A percentile compares a stretch with the other conserved stretches of the same genome.
phyloP scores from a whole-genome alignment of 768 basidiomycete genomes.

The Boletus insuetus region DNA sequence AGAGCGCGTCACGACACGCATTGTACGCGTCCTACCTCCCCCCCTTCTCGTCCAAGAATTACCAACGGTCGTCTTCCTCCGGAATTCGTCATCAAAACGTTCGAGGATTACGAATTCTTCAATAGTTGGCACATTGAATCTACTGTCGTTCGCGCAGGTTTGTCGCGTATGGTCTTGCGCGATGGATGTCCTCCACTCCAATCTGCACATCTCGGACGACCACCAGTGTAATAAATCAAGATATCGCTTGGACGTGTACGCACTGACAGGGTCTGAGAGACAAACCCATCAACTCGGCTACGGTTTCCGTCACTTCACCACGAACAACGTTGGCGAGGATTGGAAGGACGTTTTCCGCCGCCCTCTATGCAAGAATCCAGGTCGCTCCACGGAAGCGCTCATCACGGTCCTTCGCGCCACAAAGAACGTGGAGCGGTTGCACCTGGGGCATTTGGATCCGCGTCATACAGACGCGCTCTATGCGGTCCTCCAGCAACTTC shows the following conservation, averaged over 20 bases:
- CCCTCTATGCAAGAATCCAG: not conserved
- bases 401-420: constrained; percentile 17
- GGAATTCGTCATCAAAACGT: constrained; percentile 21
- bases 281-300: constrained; percentile 11
- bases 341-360: not conserved
- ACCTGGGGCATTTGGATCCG: constrained; percentile 12
- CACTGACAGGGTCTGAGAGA: constrained; percentile 12
- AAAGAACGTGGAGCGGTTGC: constrained; percentile 13
- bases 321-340: constrained; percentile 11
- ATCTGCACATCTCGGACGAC: constrained; percentile 16
- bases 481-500: constrained; percentile 4
- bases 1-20: constrained; percentile 20
- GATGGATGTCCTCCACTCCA: constrained; percentile 17
- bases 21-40: constrained; percentile 19
- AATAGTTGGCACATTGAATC: constrained; percentile 20
- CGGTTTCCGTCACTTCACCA: constrained; percentile 16
- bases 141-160: constrained; percentile 25
- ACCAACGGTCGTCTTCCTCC: constrained; percentile 14
- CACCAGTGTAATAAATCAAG: not conserved
- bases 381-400: constrained; percentile 15
- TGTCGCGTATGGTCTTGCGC: constrained; percentile 24
- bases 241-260: constrained; percentile 11
- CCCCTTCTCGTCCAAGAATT: not conserved
- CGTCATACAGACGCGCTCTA: constrained; percentile 12
- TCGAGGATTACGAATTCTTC: constrained; percentile 14